Base-by-base conservation (phyloP, 768 basidiomycete genomes). In the Lepiota brunneoincarnata region DNA sequence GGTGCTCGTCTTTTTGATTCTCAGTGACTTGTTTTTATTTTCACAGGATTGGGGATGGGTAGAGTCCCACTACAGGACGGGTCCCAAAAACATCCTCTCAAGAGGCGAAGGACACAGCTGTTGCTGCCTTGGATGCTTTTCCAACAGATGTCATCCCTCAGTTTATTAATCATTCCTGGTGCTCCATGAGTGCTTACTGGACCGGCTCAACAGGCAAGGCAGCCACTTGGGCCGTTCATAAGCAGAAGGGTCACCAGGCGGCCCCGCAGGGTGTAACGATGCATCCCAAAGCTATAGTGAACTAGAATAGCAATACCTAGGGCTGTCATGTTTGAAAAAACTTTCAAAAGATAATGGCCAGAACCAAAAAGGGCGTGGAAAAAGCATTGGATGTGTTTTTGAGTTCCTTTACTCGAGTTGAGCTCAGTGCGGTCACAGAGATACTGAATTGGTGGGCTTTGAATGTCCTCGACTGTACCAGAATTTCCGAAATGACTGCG, bases 11-110 rank as follows among this genome's bases (percentile, higher is more conserved):
- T 24, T 46, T 35, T 40, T 26, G 17, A 45, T 2, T 36, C 23
- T 9, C 45, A 26, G n/a, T 51, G 26, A 37, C n/a, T n/a, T 28
- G 23, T 18, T 28, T 39, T 20, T 28, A 18, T 41, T 43, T n/a
- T 44, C 26, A 28, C 7, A 69, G 65, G 69, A 72, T 40, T 73
- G 71, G 69, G 69, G 70, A 0, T 74, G 69, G 70, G 62, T 53
- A 35, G 74, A 75, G 48, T 74, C 70, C 51, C 51, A 61, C 0
- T 73, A 72, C 57, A 39, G 64, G n/a, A 15, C 60, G 72, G 52
- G 59, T 64, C 1, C 42, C 39, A 28, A 72, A 72, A 54, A 52
- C 45, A 18, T 61, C 42, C 15, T 75, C 72, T 56, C 57, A 55
- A 17, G 59, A 59, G 1, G 65, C 70, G 12, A 74, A 73, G 53